Percentiles rank a stretch among this genome's conserved stretches.
phyloP scores from a whole-genome alignment of 257 asterid genomes.

The Primulina huaijiensis region DNA sequence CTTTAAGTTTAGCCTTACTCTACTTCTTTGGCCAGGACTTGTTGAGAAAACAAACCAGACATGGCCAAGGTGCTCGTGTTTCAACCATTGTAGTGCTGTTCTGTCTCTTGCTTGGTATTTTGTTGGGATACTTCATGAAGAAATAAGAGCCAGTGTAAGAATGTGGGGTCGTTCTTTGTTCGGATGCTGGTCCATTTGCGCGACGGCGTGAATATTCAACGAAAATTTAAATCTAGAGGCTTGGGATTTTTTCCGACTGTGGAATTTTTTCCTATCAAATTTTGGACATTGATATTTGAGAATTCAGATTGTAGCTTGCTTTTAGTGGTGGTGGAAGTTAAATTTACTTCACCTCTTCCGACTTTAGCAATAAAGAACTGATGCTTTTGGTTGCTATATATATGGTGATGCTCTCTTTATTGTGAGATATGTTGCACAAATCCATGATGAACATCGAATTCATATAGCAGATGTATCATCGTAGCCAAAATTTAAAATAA shows the following conservation, averaged over 20 bases:
- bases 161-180: constrained; percentile 17
- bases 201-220: neutral
- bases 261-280: constrained; percentile 5
- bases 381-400: neutral
- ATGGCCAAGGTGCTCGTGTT: constrained; percentile 39
- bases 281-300: constrained; percentile 19
- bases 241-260: neutral
- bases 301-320: neutral
- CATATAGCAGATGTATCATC: neutral
- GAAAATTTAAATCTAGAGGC: constrained; percentile 5
- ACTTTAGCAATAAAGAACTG: neutral
- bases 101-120: constrained; percentile 49
- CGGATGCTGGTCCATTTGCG: constrained; percentile 14
- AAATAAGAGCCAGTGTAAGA: constrained; percentile 22
- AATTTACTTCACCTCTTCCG: neutral
- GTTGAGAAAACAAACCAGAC: constrained; percentile 36
- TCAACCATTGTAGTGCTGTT: constrained; percentile 39
- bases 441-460: neutral
- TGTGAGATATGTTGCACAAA: neutral
- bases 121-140: constrained; percentile 55
- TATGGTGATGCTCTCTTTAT: too few relatives aligned
- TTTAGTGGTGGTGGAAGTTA: neutral
- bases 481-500: too few relatives aligned
- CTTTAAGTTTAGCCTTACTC: constrained; percentile 5
- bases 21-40: constrained; percentile 42